Percentiles rank a stretch among this genome's conserved stretches.
These are phyloP conservation scores for Penicillium sp. DNA, from an alignment of 2,329 filamentous ascomycete species.

Conservation along the genomic window DNA sequence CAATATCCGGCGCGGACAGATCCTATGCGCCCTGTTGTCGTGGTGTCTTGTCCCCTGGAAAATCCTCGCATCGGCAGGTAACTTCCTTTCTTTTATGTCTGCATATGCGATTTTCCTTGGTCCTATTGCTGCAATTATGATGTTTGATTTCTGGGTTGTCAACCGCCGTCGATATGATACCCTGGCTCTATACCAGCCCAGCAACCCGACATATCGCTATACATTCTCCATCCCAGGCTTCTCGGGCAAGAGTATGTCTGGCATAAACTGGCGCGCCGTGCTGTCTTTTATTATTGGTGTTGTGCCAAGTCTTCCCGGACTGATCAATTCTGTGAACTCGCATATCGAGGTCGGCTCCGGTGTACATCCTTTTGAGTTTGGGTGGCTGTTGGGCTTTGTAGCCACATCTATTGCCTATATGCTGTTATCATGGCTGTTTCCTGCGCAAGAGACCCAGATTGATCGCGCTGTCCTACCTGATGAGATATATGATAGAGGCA, in stretches of 20 bases:
- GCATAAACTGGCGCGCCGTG: conserved; percentile 60
- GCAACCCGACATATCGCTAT: conserved; percentile 52
- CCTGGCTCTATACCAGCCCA: conserved; percentile 52
- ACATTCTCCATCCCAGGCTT: conserved; percentile 10
- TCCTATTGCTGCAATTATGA: conserved; percentile 61
- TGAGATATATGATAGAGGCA: conserved; percentile 32
- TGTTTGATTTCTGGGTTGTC: conserved; percentile 60
- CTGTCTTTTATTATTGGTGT: conserved; percentile 58
- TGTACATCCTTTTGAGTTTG: conserved; percentile 60
- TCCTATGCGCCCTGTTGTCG: conserved; percentile 55
- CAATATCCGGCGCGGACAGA: conserved; percentile 57
- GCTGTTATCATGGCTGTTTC: conserved; percentile 48
- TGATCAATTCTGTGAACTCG: conserved; percentile 46
- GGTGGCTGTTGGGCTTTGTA: conserved; percentile 64
- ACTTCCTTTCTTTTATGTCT: conserved; percentile 64
- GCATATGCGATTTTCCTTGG: conserved; percentile 65
- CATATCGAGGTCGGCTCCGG: conserved; percentile 46
- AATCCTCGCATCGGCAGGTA: conserved; percentile 58
- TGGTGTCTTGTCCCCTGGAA: conserved; percentile 66
- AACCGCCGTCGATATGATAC: conserved; percentile 50
- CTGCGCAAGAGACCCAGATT: conserved; percentile 52
- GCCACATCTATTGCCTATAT: conserved; percentile 57
- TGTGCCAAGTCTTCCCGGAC: conserved; percentile 56
- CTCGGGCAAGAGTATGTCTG: conserved; percentile 30
- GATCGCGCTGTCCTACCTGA: conserved; percentile 36